phyloP scores from a whole-genome alignment of 179 eudicot species.

The Heliamphora pulchella region DNA sequence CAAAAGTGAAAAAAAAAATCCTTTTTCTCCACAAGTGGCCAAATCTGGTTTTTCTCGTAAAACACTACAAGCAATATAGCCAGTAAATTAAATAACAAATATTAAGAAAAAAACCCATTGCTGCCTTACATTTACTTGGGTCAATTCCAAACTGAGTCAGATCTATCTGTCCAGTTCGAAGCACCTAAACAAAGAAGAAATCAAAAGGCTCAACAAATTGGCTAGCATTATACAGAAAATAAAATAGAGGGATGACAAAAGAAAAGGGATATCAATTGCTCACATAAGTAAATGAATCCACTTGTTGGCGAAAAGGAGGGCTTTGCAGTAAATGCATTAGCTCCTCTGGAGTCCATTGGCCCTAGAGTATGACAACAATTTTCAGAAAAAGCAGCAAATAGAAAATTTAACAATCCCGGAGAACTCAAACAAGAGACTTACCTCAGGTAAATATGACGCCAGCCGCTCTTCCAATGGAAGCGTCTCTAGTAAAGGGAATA shows the following conservation, averaged over 20 bases:
- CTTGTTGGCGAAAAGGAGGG: slow-evolving; percentile 97
- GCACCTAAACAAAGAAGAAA: slow-evolving; percentile 45
- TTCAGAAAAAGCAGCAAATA: slow-evolving; percentile 7
- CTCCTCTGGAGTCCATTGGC: slow-evolving; percentile 62
- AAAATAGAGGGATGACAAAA: background rate
- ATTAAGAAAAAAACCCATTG: background rate
- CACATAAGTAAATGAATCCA: slow-evolving; percentile 94
- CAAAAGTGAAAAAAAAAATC: background rate
- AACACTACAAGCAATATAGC: background rate
- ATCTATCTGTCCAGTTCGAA: slow-evolving; percentile 92
- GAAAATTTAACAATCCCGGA: slow-evolving; percentile 5
- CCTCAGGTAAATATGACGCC: slow-evolving; percentile 87
- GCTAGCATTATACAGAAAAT: background rate
- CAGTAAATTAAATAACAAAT: background rate
- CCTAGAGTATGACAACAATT: slow-evolving; percentile 39
- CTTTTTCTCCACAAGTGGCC: background rate
- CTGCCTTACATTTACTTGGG: slow-evolving; percentile 82
- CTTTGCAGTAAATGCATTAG: slow-evolving; percentile 81
- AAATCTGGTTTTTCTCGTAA: background rate
- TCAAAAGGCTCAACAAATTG: background rate
- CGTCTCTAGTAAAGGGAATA: slow-evolving; percentile 62
- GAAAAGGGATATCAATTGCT: slow-evolving; percentile 20
- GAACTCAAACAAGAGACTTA: slow-evolving; percentile 21
- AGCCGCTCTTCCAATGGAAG: slow-evolving; percentile 65
- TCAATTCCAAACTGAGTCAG: slow-evolving; percentile 92